Base-by-base conservation (phyloP, 2,329 filamentous ascomycete genomes). In the Talaromyces funiculosus region DNA sequence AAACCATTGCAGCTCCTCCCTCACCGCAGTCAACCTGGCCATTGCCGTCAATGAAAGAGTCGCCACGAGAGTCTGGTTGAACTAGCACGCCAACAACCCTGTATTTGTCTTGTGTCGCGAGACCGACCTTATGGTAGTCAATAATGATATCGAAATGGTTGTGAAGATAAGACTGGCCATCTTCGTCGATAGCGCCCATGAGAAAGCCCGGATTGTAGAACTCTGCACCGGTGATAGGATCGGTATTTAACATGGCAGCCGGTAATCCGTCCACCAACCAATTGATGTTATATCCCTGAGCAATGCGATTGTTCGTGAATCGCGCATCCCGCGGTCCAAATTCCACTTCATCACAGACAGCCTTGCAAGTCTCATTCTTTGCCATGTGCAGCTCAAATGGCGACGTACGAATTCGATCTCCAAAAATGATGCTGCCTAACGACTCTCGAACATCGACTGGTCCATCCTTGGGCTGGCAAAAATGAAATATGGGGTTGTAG, bases 341-440 rank as follows among this genome's bases (percentile, higher is more conserved):
- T 22, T 86, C 89, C 42, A 82, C 82, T 43, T 83, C 81, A 29
- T 81, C 78, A 75, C 94, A 99, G 3, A 96, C 81, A 16, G 83
- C 75, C 74, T 93, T 94, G 80, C 94, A 99, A 0, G 87, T 87
- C 75, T 97, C 90, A 72, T 99, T 94, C 64, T 86, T 80, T 59
- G 78, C 86, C 92, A 99, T 97, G 66, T 86, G 84, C 63, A 97
- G 80, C 71, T 96, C 86, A 71, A 96, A 96, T 0, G 93, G 90
- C 37, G 93, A 97, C n/a, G 91, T 96, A 78, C 91, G 91, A 78
- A 99, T 99, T 60, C 94, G 86, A 77, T 99, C 94, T 67, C 94
- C 94, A 68, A 99, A 99, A 56, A 99, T 78, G 72, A 99, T 99
- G 80, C 93, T 97, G 24, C 94, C 94, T 64, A 99, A 77, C 65